Evolutionary conservation across 129 eudicot genomes (phyloP), one percentile per base, ranked within the genome.

Genomic region (Centrapalus pauciflorus): DNA sequence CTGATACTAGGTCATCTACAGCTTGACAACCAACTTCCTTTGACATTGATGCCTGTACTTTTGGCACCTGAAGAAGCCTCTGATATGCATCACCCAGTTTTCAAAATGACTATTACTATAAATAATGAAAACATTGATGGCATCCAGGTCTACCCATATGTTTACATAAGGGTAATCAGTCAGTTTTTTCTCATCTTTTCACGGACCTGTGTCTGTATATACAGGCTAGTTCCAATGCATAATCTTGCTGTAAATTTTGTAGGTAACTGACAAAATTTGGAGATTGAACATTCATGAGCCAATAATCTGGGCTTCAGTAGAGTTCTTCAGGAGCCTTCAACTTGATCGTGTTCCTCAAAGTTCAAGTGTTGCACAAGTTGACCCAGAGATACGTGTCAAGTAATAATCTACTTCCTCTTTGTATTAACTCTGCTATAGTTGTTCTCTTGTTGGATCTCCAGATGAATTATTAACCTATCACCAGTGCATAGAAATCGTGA

Each of bases 371-470:
- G 86, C 92, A 28, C 96, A 88, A 84, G 95, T 88, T 80, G 98
- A 93, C 76, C 98, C 98, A 57, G 98, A 93, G 73, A 88, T 93
- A 80, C 92, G 82, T 21, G 79, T 93, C 55, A 90, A 93, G 98
- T 92, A 83, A 85, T 88, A 70, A 62, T 70, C 51, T 32, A 14
- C 62, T 52, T 64, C 43, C 23, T 35, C 61, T 57, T 48, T 25
- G 14, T 38, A 26, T 19, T 0, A 67, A 20, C 33, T 67, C 55
- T 24, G 3, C n/a, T 12, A 41, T 38, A 4, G 9, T 46, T 28
- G 12, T 49, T 24, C 21, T 20, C 54, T 65, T 65, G 58, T 9
- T 28, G 6, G 11, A 17, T 17, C n/a, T n/a, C n/a, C n/a, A n/a
- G n/a, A n/a, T n/a, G n/a, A n/a, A n/a, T n/a, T n/a, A n/a, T n/a